Percentiles rank a stretch among this genome's conserved stretches.
Evolutionary conservation across 345 rosid genomes (phyloP).

Genomic region (Pelargonium nanum): DNA sequence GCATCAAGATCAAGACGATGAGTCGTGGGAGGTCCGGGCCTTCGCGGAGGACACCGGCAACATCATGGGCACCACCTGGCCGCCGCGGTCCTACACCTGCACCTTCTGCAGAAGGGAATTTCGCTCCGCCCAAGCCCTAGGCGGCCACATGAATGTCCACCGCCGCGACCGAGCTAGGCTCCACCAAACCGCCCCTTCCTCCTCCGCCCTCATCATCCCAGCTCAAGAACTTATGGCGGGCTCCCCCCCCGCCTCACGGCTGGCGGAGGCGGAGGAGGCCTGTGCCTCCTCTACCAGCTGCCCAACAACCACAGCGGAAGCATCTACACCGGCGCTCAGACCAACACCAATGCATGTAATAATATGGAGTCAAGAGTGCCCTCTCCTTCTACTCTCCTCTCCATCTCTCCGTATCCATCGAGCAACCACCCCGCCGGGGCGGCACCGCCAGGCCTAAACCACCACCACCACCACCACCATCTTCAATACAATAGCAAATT

Average conservation of each 20-base stretch:
- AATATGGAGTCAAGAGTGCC: constrained; percentile 7
- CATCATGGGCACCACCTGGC: constrained; percentile 83
- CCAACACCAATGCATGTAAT: constrained; percentile 7
- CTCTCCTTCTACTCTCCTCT: constrained; percentile 43
- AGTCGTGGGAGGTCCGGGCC: constrained; percentile 92
- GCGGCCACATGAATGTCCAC: constrained; percentile 98
- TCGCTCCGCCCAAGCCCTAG: constrained; percentile 94
- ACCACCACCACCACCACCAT: background rate
- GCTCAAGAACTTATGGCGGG: constrained; percentile 32
- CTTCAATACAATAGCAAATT: constrained; percentile 14
- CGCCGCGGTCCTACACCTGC: constrained; percentile 91
- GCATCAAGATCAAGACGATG: constrained; percentile 43
- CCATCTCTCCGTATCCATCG: constrained; percentile 22
- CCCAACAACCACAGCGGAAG: constrained; percentile 51
- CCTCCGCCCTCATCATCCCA: constrained; percentile 26
- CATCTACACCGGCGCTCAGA: constrained; percentile 15
- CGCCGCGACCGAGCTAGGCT: constrained; percentile 87
- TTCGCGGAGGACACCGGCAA: constrained; percentile 72
- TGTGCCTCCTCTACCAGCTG: constrained; percentile 57
- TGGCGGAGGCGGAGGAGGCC: constrained; percentile 22
- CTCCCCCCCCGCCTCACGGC: background rate
- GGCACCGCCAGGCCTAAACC: background rate
- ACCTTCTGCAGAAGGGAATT: constrained; percentile 88
- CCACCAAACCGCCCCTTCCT: constrained; percentile 34
- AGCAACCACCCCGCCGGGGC: background rate